Evolutionary conservation across 2,329 filamentous ascomycete genomes (phyloP), one percentile per base, ranked within the genome.

Genomic region (Colletotrichum sojae): DNA sequence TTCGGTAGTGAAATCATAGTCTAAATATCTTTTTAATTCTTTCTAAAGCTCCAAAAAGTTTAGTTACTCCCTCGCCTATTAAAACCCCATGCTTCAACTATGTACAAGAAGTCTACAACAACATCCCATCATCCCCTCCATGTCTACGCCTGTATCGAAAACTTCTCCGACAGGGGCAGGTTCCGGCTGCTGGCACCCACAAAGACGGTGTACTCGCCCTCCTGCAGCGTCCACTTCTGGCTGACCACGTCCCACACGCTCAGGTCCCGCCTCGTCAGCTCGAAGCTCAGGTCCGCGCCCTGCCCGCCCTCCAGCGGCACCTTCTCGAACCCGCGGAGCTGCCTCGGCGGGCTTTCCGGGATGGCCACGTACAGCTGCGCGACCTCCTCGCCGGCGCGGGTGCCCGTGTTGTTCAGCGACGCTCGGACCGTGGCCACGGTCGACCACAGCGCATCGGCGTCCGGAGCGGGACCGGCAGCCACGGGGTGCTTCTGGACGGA

Each of bases 191-290:
- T 87, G 1, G 79, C 79, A 0, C 86, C 86, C 2, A 88, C 82
- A 56, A 75, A 82, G 8, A 88, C 68, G 5, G 69, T 71, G 67
- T 86, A 87, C 10, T 77, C 74, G 0, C 85, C 86, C 18, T 75
- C 78, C 62, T 81, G 82, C 57, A 90, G 73, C 52, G 82, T 80
- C 91, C 91, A 93, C 74, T 86, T 86, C 79, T 92, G 89, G 39
- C 82, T 82, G 2, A 76, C 79, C 4, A 86, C 83, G 75, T 92
- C 88, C 91, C 91, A 93, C 25, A 89, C 83, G 76, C 90, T 92
- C 62, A 93, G 73, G 74, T 93, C 90, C 69, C 90, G 85, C 51
- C 91, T 83, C 20, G 84, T 91, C 52, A 93, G 74, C 25, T 81
- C 75, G 60, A 92, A 87, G 0, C 74, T 77, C 0, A 90, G 78